Conservation (phyloP, 129 eudicot species). For the Logfia minima region DNA sequence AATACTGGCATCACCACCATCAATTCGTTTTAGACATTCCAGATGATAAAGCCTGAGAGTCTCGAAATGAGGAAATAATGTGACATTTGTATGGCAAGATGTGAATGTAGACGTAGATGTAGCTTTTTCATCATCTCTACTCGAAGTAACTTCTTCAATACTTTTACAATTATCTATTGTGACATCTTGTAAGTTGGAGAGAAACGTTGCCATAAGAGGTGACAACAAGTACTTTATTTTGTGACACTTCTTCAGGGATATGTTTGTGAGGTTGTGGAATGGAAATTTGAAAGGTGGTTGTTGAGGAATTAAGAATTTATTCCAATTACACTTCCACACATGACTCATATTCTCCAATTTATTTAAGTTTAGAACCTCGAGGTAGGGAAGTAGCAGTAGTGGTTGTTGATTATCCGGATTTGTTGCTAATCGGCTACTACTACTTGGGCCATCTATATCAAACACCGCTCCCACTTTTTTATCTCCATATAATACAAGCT, state of each 20-base stretch:
- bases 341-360: not conserved
- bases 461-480: not conserved
- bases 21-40: not conserved
- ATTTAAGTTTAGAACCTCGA: not conserved
- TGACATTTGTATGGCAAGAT: not conserved
- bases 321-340: slow-evolving; percentile 24
- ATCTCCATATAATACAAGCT: not conserved
- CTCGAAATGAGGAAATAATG: slow-evolving; percentile 1
- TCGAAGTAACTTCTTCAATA: slow-evolving; percentile 20
- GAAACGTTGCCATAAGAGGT: slow-evolving; percentile 10
- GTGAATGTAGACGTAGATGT: not conserved
- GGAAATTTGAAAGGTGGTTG: not conserved
- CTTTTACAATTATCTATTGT: not conserved
- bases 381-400: not conserved
- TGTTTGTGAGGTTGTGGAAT: not conserved
- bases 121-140: slow-evolving; percentile 1
- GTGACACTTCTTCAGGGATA: fast-evolving
- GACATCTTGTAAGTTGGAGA: slow-evolving; percentile 8
- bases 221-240: slow-evolving; percentile 22
- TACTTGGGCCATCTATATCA: slow-evolving; percentile 14
- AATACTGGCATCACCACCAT: not conserved
- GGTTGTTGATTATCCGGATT: not conserved
- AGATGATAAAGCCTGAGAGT: too few species aligned
- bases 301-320: not conserved
- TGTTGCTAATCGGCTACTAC: not conserved